These are phyloP conservation scores for Nigrospora osmanthi DNA, from an alignment of 2,329 filamentous ascomycete species.

Conservation along the genomic window DNA sequence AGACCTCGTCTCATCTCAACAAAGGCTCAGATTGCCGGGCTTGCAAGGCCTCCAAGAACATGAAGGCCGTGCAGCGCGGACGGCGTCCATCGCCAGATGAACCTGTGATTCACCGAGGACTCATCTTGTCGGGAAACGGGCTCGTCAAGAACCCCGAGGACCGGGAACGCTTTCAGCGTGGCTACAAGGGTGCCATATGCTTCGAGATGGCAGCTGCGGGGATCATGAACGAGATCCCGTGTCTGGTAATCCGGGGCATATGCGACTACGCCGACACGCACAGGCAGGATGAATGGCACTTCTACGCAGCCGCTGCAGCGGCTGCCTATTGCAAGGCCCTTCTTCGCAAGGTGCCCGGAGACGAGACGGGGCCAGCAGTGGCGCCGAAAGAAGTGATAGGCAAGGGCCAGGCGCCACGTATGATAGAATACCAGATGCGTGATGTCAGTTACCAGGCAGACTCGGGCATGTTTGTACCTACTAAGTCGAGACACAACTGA, in stretches of 20 bases:
- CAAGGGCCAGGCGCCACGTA: background rate
- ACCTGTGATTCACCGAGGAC: conserved; percentile 22
- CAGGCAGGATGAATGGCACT: conserved; percentile 15
- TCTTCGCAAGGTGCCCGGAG: background rate
- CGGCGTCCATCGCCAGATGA: conserved; percentile 5
- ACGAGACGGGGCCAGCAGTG: background rate
- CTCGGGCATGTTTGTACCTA: too few relatives aligned
- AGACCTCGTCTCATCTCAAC: background rate
- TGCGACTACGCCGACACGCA: conserved; percentile 22
- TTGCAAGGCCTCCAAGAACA: background rate
- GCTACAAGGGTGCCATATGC: conserved; percentile 6
- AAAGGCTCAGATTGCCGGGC: background rate
- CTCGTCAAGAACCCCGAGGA: conserved; percentile 17
- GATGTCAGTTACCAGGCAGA: too few relatives aligned
- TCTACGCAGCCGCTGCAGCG: conserved; percentile 14
- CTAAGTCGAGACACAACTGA: too few relatives aligned
- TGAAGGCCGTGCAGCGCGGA: background rate
- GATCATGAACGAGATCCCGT: conserved; percentile 18
- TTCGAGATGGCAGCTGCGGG: conserved; percentile 25
- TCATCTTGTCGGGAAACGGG: conserved; percentile 22
- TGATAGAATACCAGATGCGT: too few relatives aligned
- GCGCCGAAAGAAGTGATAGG: background rate
- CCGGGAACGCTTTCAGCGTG: conserved; percentile 13
- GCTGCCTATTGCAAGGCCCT: conserved; percentile 13
- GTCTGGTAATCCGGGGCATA: conserved; percentile 21